phyloP scores from a whole-genome alignment of 2,329 filamentous ascomycete genomes.

The Metarhizium brunneum region DNA sequence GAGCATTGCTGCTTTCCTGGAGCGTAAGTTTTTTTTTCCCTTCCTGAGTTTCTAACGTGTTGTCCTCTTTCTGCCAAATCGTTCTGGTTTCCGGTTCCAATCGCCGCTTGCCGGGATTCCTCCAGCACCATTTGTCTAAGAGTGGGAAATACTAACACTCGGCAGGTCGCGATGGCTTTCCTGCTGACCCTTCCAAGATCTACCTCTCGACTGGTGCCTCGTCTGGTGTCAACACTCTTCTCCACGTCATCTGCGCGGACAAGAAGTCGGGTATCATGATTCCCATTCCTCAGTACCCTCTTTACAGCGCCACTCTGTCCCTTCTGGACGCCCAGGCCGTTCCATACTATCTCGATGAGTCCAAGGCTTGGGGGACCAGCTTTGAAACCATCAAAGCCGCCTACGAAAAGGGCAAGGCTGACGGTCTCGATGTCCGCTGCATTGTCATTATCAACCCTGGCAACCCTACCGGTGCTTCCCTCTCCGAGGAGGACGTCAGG shows the following conservation, averaged over 20 bases:
- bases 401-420: constrained; percentile 62
- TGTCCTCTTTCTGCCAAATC: not conserved
- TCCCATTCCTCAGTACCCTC: constrained; percentile 94
- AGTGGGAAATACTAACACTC: too few relatives aligned
- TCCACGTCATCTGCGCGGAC: constrained; percentile 77
- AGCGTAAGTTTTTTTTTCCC: constrained; percentile 46
- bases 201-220: constrained; percentile 90
- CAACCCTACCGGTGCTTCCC: constrained; percentile 87
- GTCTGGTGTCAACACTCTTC: constrained; percentile 86
- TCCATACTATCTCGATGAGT: constrained; percentile 88
- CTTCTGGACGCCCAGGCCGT: constrained; percentile 80
- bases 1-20: constrained; percentile 87
- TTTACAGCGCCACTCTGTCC: constrained; percentile 89
- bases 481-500: constrained; percentile 70
- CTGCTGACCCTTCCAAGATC: constrained; percentile 70
- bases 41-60: not conserved
- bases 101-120: too few relatives aligned
- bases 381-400: constrained; percentile 66
- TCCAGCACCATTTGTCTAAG: too few relatives aligned
- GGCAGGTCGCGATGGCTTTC: constrained; percentile 74
- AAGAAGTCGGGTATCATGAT: constrained; percentile 77
- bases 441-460: constrained; percentile 98
- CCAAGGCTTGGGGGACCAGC: constrained; percentile 79
- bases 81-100: not conserved
- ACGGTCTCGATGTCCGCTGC: constrained; percentile 79